Conservation (phyloP, 768 basidiomycete species). For the Glaciozyma martinii region DNA sequence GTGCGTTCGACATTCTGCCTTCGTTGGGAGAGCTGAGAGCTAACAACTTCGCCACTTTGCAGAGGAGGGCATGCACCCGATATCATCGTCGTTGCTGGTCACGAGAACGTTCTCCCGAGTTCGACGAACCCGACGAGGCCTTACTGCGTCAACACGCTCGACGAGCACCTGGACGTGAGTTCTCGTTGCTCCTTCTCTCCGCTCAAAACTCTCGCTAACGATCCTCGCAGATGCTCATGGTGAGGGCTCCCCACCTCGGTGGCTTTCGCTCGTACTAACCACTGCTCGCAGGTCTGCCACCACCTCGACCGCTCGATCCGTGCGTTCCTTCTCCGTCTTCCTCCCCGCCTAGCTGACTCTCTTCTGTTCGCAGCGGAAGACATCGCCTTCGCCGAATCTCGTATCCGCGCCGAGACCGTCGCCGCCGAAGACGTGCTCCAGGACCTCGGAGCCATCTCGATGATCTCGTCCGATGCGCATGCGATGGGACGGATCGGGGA, state of each 20-base stretch:
- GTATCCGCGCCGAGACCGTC: conserved; percentile 91
- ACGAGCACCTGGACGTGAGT: conserved; percentile 90
- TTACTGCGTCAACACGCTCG: conserved; percentile 79
- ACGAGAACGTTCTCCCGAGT: conserved; percentile 79
- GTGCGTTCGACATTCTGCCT: not conserved
- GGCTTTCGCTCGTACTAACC: not conserved
- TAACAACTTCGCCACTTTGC: conserved; percentile 28
- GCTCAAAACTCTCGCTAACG: not conserved
- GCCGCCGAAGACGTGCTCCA: conserved; percentile 81
- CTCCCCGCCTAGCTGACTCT: not conserved
- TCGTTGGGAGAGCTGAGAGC: not conserved
- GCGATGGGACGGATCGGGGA: conserved; percentile 97
- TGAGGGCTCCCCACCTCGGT: not conserved
- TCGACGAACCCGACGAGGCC: conserved; percentile 97
- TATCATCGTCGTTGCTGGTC: conserved; percentile 69
- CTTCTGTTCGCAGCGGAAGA: conserved; percentile 68
- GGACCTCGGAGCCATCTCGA: conserved; percentile 71
- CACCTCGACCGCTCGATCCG: conserved; percentile 63
- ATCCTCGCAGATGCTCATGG: conserved; percentile 81
- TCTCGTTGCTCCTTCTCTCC: not conserved
- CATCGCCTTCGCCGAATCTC: conserved; percentile 88
- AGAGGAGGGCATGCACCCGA: conserved; percentile 96
- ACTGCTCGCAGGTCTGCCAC: conserved; percentile 57
- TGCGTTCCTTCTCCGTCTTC: not conserved
- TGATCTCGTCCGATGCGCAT: conserved; percentile 93